phyloP scores from a whole-genome alignment of 371 early-diverging fungal species.

The Apophysomyces elegans region DNA sequence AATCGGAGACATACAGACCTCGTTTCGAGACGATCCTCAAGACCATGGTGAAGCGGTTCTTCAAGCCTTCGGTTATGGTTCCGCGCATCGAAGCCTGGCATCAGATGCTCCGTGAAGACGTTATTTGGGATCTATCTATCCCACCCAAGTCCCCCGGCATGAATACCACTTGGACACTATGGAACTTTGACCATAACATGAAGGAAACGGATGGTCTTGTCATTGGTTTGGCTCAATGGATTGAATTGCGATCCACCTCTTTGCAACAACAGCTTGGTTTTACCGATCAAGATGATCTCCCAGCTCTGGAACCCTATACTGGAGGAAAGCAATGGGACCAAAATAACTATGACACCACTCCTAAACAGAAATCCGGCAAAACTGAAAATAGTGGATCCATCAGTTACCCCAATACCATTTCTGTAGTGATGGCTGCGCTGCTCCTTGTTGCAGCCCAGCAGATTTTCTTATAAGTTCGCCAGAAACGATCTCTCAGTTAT shows the following conservation, averaged over 20 bases:
- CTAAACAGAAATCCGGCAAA: not conserved
- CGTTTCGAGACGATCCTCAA: constrained; percentile 49
- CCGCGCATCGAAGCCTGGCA: constrained; percentile 53
- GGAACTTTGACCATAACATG: constrained; percentile 51
- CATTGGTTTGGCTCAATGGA: constrained; percentile 39
- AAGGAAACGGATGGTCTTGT: constrained; percentile 31
- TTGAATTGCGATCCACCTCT: constrained; percentile 28
- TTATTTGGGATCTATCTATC: constrained; percentile 45
- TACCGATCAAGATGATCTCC: constrained; percentile 38
- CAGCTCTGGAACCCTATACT: constrained; percentile 29
- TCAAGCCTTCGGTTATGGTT: constrained; percentile 48
- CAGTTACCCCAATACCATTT: not conserved
- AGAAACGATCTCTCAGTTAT: too few relatives aligned
- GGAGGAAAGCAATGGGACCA: constrained; percentile 13
- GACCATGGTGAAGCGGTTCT: constrained; percentile 50
- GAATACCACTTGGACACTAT: constrained; percentile 40
- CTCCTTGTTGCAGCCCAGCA: not conserved
- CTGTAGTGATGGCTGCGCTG: not conserved
- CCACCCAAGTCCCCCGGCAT: constrained; percentile 42
- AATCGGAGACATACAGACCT: constrained; percentile 37
- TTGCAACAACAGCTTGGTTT: constrained; percentile 35
- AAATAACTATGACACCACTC: not conserved
- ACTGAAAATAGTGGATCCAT: not conserved
- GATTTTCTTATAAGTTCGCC: not conserved
- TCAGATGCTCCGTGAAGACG: constrained; percentile 49